phyloP scores from a whole-genome alignment of 108 stramenopile species.

The Poteriospumella lacustris region DNA sequence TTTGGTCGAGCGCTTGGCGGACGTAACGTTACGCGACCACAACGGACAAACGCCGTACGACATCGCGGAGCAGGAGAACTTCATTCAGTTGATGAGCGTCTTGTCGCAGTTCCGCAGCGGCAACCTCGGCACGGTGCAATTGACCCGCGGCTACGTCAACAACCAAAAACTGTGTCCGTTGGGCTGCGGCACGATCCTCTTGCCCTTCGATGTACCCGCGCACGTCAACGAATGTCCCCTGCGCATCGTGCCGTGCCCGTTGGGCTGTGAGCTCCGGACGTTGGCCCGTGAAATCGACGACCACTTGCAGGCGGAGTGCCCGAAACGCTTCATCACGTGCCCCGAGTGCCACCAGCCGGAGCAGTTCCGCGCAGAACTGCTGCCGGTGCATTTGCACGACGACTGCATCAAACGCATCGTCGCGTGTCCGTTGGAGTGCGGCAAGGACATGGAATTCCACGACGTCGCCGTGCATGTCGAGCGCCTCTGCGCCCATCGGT shows the following conservation, averaged over 20 bases:
- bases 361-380: background rate
- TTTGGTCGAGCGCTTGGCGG: conserved; percentile 9
- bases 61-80: background rate
- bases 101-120: background rate
- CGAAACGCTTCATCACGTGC: background rate
- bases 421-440: background rate
- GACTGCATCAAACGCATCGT: background rate
- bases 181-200: background rate
- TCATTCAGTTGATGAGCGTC: background rate
- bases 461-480: background rate
- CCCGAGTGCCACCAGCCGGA: background rate
- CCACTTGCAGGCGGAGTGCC: background rate
- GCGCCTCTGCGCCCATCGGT: background rate
- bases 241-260: background rate
- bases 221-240: conserved; percentile 15
- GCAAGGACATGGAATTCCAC: background rate
- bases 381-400: background rate
- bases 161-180: background rate
- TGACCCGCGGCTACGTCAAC: background rate
- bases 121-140: background rate
- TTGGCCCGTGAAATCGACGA: background rate
- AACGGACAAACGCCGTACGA: background rate
- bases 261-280: background rate
- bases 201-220: background rate
- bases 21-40: background rate